phyloP scores from a whole-genome alignment of 495 filamentous ascomycete genomes.

The Penicillium soppii region DNA sequence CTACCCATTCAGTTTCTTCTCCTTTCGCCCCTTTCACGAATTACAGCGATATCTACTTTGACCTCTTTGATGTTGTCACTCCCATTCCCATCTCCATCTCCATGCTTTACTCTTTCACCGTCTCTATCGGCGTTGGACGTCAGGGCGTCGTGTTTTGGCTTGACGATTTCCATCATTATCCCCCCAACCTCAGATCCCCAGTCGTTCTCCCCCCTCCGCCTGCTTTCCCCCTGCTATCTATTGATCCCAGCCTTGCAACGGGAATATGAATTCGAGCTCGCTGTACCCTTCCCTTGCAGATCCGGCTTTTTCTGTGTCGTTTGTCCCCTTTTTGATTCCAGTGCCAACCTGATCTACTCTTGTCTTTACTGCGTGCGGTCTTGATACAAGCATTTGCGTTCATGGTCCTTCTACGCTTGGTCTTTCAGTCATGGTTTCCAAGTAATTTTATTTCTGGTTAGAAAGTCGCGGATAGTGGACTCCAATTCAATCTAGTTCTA shows the following conservation, averaged over 20 bases:
- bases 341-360: constrained; percentile 9
- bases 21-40: constrained; percentile 19
- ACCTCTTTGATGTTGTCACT: constrained; percentile 13
- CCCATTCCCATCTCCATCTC: constrained; percentile 20
- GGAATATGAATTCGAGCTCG: constrained; percentile 19
- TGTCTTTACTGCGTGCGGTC: neutral
- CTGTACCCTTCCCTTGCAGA: constrained; percentile 14
- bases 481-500: constrained; percentile 10
- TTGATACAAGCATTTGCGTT: constrained; percentile 9
- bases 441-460: constrained; percentile 15
- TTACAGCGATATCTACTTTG: constrained; percentile 26
- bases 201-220: constrained; percentile 12
- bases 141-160: constrained; percentile 47
- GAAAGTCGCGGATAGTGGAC: constrained; percentile 17
- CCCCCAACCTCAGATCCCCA: constrained; percentile 26
- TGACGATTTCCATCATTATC: constrained; percentile 31
- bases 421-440: neutral
- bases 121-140: constrained; percentile 49
- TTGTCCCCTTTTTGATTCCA: neutral
- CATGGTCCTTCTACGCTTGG: constrained; percentile 5
- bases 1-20: constrained; percentile 14
- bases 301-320: constrained; percentile 7
- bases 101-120: constrained; percentile 37
- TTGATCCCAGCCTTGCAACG: constrained; percentile 1
- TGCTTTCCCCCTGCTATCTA: neutral